Evolutionary conservation across 148 eudicot genomes (phyloP), one percentile per base, ranked within the genome.

Genomic region (Suaeda aralocaspica): DNA sequence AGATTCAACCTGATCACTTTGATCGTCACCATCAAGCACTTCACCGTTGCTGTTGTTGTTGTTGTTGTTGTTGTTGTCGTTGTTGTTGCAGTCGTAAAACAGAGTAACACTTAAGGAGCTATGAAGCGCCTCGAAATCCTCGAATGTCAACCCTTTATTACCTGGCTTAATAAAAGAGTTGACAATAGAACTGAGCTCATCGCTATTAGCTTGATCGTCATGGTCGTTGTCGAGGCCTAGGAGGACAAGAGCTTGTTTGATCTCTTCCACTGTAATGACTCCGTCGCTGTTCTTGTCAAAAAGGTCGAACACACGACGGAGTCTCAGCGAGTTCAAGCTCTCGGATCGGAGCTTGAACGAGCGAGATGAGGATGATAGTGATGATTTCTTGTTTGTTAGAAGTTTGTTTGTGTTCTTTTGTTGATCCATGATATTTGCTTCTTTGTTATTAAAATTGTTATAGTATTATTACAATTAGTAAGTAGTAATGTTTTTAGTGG

Each of bases 251-350:
- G 97, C 97, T 26, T 82, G 79, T 70, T 71, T 70, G 73, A 92
- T 84, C 78, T 92, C 96, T 5, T 78, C 88, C 0, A 79, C 73
- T 16, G 88, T 86, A 64, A 92, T 83, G n/a, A 78, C 2, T 13
- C 79, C 81, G 59, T 92, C 96, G 13, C 81, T 75, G 80, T 92
- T 89, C 69, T 85, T 83, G 85, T 92, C 98, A 39, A 89, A 92
- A 2, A 85, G 65, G 76, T 92, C 98, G 70, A 92, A 92, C 10
- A 86, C 86, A 8, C 93, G 86, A 1, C 93, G 82, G 2, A 92
- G 85, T 5, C 98, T 88, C 14, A 92, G 66, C 2, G 88, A 75
- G 70, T 92, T 88, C 64, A 92, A 81, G 78, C 89, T 89, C 1
- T 88, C 82, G 76, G 86, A 81, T 0, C 93, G 88, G 10, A 92